These are phyloP conservation scores for Arthrobotrys iridis DNA, from an alignment of 2,329 filamentous ascomycete species.

Conservation along the genomic window DNA sequence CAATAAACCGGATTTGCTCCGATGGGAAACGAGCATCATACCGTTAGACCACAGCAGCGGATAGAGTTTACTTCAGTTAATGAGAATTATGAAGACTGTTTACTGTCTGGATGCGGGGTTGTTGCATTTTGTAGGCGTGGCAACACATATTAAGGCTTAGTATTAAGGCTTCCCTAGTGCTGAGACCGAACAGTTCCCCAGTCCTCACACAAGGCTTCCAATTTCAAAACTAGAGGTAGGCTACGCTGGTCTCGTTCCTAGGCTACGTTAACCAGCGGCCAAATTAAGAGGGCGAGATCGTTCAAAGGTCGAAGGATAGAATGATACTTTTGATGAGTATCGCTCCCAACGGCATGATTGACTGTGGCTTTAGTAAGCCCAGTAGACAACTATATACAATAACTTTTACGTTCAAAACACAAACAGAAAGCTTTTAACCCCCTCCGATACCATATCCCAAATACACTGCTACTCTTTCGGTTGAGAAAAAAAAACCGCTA, in stretches of 20 bases:
- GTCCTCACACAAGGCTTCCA: too few species aligned
- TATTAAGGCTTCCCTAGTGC: too few species aligned
- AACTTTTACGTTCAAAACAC: neutral
- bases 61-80: conserved; percentile 15
- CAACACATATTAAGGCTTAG: conserved; percentile 8
- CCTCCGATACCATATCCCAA: neutral
- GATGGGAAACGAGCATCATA: conserved; percentile 53
- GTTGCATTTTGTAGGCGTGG: neutral
- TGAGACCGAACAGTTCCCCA: too few species aligned
- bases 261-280: too few species aligned
- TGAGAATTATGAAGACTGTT: neutral
- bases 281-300: too few species aligned
- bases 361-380: neutral
- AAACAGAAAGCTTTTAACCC: neutral
- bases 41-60: conserved; percentile 51
- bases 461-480: neutral
- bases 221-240: too few species aligned
- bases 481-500: neutral
- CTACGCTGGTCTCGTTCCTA: too few species aligned
- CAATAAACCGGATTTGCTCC: conserved; percentile 35
- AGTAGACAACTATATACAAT: neutral
- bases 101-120: conserved; percentile 5
- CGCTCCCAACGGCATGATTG: neutral
- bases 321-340: neutral
- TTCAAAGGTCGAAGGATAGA: neutral